Evolutionary conservation across 495 filamentous ascomycete genomes (phyloP), one percentile per base, ranked within the genome.

Genomic region (Penicillium egyptiacum): DNA sequence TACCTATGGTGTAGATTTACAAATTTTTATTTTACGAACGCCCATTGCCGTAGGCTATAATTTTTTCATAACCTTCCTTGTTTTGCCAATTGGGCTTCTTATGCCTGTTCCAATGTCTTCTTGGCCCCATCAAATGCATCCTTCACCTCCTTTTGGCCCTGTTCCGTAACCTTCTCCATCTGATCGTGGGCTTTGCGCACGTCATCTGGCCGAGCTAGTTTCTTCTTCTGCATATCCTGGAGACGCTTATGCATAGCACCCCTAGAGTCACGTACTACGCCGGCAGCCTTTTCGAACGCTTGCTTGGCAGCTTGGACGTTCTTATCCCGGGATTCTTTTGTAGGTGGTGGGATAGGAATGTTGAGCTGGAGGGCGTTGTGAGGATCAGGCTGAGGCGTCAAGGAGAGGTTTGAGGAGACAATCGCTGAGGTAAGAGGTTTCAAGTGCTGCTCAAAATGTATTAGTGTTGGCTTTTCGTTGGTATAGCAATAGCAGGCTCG

Each of bases 151-250:
- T 75, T 81, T 63, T 84, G 79, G 49, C 82, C 80, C 65, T 85
- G 85, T 57, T 92, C 87, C 37, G 88, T 83, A 54, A 89, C 61
- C 74, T 90, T 90, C 63, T 91, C 87, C 81, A 92, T 81, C 75
- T 83, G 79, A 47, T 83, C 80, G 42, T 84, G 79, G 7, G 86
- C 83, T 66, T 83, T 86, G 60, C 82, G 76, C 65, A 85, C 72
- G 68, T 90, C 83, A 69, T 94, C 90, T 19, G 83, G 81, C 52
- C 82, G 59, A 14, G 79, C 83, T 20, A 75, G 58, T 59, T 88
- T 80, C 53, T 74, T 70, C 48, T 81, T 71, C 59, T 84, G 77
- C 71, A 83, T 77, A 43, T 75, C 79, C 73, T 88, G 83, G 37
- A 88, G 73, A 57, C 79, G 83, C 68, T 90, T 89, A 61, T 86